Evolutionary conservation across 129 eudicot species (phyloP), one percentile per base, ranked within the genome.

Genomic region (Oenanthe sinensis): DNA sequence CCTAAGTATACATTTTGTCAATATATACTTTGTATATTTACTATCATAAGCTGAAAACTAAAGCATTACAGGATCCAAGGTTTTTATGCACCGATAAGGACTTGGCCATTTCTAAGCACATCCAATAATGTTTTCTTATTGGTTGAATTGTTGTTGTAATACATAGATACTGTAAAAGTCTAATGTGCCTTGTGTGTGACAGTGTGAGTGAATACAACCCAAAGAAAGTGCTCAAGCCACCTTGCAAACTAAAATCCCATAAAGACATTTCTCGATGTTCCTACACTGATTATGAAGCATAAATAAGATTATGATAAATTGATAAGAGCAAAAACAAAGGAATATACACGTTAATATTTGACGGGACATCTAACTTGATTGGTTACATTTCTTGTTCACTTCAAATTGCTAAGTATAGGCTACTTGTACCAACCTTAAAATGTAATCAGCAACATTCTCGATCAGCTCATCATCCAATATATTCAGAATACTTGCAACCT

Each of bases 401-500:
- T 42, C 16, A 20, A 36, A 3, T 22, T 73, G 47, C 33, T n/a
- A 12, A 42, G 67, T 74, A 28, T 45, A 45, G 50, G 12, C 76
- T 73, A 24, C 42, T 40, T 6, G 26, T 60, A 84, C 89, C 62
- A 83, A 92, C 99, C 97, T 92, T 85, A 84, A 15, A 65, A 92
- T 92, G 90, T 90, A 96, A 80, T 92, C 80, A 82, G 97, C 99
- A 74, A 92, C 93, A 78, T 87, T 87, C 80, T 86, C 85, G 71
- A 83, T 82, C 84, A 96, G 96, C 81, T 87, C 88, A 76, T 89
- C 80, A 79, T 96, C 97, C 91, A 92, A 80, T 37, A 96, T 85
- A 84, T 87, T 92, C 58, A 96, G 81, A 72, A 87, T 79, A 85
- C 97, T 92, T 28, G 99, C 99, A 78, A 89, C 99, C 99, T 96